phyloP scores from a whole-genome alignment of 2,329 filamentous ascomycete genomes.

The Phialemoniopsis sp. region DNA sequence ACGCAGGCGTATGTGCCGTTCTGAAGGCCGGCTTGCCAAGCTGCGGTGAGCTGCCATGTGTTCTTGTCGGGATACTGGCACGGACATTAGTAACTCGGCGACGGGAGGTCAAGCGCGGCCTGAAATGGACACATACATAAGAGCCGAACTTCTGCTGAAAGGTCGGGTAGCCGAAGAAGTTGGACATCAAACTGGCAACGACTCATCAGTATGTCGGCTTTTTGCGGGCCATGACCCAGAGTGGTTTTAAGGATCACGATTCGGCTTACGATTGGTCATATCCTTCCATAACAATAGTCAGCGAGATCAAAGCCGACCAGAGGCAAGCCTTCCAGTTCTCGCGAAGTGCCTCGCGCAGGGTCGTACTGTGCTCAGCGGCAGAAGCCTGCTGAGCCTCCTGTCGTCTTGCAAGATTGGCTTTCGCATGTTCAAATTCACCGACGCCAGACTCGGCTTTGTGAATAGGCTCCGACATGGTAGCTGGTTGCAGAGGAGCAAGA shows the following conservation, averaged over 20 bases:
- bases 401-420: too few relatives aligned
- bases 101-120: too few relatives aligned
- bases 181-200: constrained; percentile 25
- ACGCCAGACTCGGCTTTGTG: too few relatives aligned
- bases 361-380: constrained; percentile 7
- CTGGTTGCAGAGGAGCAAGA: too few relatives aligned
- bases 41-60: constrained; percentile 33
- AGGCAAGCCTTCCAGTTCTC: constrained; percentile 11
- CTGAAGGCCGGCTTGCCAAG: constrained; percentile 45
- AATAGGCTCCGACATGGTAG: too few relatives aligned
- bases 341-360: constrained; percentile 12
- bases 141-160: background rate
- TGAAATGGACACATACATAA: constrained; percentile 5
- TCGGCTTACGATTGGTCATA: constrained; percentile 36
- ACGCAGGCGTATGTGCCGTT: constrained; percentile 33
- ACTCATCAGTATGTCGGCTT: background rate
- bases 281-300: constrained; percentile 41
- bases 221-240: background rate
- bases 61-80: constrained; percentile 11
- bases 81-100: too few relatives aligned
- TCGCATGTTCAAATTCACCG: too few relatives aligned
- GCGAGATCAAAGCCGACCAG: constrained; percentile 12
- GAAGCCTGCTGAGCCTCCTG: too few relatives aligned
- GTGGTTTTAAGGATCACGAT: background rate
- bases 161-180: background rate